Percentiles rank a stretch among this genome's conserved stretches.
phyloP scores from a whole-genome alignment of 83 land plant species.

The Picea abies region DNA sequence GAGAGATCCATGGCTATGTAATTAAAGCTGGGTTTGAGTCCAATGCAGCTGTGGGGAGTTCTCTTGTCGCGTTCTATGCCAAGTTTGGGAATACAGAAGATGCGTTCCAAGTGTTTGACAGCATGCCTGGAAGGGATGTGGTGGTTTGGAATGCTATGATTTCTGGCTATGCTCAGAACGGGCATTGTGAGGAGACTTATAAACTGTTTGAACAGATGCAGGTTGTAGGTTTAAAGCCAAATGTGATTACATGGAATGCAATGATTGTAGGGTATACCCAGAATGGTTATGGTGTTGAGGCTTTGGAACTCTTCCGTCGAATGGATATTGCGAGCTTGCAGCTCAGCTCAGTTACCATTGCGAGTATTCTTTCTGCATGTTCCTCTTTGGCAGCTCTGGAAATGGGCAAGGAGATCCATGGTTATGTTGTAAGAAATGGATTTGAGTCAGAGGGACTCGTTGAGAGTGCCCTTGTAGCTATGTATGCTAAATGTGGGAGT shows the following conservation, averaged over 20 bases:
- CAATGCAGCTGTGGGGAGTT: constrained; percentile 9
- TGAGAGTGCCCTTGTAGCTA: constrained; percentile 12
- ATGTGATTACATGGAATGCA: constrained; percentile 10
- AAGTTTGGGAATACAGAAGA: constrained; percentile 17
- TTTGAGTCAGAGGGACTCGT: not conserved
- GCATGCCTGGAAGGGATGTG: not conserved
- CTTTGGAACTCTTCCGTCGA: not conserved
- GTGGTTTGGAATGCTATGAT: constrained; percentile 24
- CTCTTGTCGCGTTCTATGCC: constrained; percentile 20
- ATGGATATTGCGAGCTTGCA: constrained; percentile 4
- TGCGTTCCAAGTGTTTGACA: constrained; percentile 16
- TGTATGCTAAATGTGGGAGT: constrained; percentile 13
- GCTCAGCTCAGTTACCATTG: constrained; percentile 32
- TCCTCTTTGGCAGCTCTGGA: constrained; percentile 31
- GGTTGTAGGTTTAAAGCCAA: not conserved
- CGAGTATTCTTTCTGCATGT: constrained; percentile 44
- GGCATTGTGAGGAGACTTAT: constrained; percentile 14
- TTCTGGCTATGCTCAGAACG: constrained; percentile 17
- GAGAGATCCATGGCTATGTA: constrained; percentile 1
- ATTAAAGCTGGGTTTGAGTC: constrained; percentile 1
- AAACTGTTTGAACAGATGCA: constrained; percentile 11
- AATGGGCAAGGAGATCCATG: constrained; percentile 28
- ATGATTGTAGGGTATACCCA: constrained; percentile 12
- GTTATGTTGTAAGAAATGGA: not conserved
- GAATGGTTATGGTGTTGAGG: constrained; percentile 6